Evolutionary conservation across 2,329 filamentous ascomycete species (phyloP).

Genomic region (Colletotrichum cordylinicola): DNA sequence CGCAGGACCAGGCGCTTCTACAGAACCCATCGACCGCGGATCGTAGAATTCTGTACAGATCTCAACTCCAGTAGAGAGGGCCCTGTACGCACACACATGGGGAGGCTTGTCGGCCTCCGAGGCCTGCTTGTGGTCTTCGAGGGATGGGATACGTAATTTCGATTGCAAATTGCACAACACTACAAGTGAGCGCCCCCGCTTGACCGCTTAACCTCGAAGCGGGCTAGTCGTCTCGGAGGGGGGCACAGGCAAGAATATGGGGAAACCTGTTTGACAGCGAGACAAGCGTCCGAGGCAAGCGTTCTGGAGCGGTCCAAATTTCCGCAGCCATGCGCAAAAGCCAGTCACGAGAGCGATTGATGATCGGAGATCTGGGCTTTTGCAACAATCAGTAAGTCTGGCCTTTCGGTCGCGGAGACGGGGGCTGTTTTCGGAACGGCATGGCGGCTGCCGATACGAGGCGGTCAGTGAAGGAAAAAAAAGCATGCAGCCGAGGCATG

Average conservation of each 20-base stretch:
- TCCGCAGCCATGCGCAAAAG: not conserved
- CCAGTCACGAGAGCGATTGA: not conserved
- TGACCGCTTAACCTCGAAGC: not conserved
- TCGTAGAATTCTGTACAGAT: slow-evolving; percentile 6
- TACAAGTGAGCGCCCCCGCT: too few relatives aligned
- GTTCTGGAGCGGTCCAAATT: slow-evolving; percentile 10
- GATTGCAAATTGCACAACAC: slow-evolving; percentile 4
- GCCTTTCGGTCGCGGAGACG: not conserved
- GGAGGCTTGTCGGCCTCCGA: not conserved
- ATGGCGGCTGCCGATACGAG: not conserved
- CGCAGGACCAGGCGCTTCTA: not conserved
- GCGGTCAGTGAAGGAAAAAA: not conserved
- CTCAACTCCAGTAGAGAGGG: not conserved
- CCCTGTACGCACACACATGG: not conserved
- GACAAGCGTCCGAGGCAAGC: not conserved
- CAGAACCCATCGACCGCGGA: not conserved
- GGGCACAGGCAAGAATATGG: not conserved
- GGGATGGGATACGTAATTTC: slow-evolving; percentile 2
- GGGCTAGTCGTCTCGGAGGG: not conserved
- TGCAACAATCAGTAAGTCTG: too few relatives aligned
- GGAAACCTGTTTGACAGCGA: not conserved
- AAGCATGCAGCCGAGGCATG: slow-evolving; percentile 1
- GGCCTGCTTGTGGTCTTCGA: not conserved
- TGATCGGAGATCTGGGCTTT: not conserved
- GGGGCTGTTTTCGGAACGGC: slow-evolving; percentile 12